Conservation (phyloP, 768 basidiomycete species). For the Tephrocybe rancida region DNA sequence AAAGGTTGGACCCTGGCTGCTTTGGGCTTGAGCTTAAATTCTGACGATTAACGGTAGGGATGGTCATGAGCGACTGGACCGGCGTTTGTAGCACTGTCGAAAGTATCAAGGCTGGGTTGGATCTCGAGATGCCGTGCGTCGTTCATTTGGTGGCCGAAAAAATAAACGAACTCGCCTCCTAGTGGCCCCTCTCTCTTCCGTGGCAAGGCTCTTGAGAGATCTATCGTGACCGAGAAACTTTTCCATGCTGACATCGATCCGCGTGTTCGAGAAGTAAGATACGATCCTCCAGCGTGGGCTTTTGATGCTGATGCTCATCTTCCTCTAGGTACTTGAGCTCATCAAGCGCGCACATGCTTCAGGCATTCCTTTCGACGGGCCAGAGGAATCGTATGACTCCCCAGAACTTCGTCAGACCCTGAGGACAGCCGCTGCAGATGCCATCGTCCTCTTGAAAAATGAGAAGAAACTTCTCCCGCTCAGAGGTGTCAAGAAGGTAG, state of each 20-base stretch:
- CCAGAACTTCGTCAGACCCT: conserved; percentile 48
- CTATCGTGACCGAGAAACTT: conserved; percentile 43
- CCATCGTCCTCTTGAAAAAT: conserved; percentile 66
- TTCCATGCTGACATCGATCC: conserved; percentile 42
- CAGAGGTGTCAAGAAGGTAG: conserved; percentile 42
- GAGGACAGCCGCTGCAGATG: conserved; percentile 53
- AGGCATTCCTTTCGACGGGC: conserved; percentile 55
- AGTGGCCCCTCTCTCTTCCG: conserved; percentile 53
- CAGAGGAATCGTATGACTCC: conserved; percentile 47
- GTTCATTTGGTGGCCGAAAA: not conserved
- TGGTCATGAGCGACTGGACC: conserved; percentile 65
- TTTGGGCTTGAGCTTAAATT: not conserved
- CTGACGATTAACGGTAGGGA: conserved; percentile 24
- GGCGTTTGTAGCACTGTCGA: conserved; percentile 49
- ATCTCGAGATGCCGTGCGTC: conserved; percentile 63
- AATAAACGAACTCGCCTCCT: not conserved
- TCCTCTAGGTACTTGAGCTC: conserved; percentile 47
- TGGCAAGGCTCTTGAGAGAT: conserved; percentile 43
- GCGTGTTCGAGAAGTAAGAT: conserved; percentile 34
- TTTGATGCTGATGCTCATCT: not conserved
- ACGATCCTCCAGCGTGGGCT: not conserved
- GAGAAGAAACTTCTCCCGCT: conserved; percentile 53
- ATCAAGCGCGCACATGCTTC: conserved; percentile 49
- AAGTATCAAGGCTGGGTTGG: conserved; percentile 62
- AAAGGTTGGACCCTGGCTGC: conserved; percentile 35